A percentile compares a stretch with the other conserved stretches of the same genome.
phyloP scores from a whole-genome alignment of 441 rosid genomes.

The Erysimum cheiri region DNA sequence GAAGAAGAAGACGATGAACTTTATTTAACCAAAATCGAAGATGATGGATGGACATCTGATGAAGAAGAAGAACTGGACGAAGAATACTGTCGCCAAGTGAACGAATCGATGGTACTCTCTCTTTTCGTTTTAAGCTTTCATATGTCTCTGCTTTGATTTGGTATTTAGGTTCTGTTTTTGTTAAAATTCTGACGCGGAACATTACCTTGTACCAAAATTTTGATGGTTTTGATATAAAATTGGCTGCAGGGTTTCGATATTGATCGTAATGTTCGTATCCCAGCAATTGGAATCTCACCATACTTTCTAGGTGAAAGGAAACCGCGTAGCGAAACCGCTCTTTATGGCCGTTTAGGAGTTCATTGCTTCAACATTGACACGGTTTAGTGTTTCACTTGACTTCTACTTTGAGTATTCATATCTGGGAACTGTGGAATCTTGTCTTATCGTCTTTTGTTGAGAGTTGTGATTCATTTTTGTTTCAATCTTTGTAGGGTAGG shows the following conservation, averaged over 20 bases:
- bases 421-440: too few relatives aligned
- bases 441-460: too few relatives aligned
- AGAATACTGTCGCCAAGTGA: not conserved
- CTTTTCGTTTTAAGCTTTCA: not conserved
- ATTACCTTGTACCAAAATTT: too few relatives aligned
- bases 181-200: too few relatives aligned
- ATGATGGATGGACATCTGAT: not conserved
- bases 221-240: not conserved
- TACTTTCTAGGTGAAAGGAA: not conserved
- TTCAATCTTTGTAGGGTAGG: not conserved
- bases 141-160: too few relatives aligned
- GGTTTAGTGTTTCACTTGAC: not conserved
- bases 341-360: slow-evolving; percentile 6
- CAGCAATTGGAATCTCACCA: not conserved
- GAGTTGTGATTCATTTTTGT: not conserved
- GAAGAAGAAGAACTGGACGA: not conserved
- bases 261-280: slow-evolving; percentile 5
- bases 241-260: slow-evolving; percentile 3
- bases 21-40: not conserved
- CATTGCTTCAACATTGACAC: slow-evolving; percentile 1
- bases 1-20: not conserved
- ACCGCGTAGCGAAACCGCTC: not conserved
- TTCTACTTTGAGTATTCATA: too few relatives aligned
- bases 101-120: not conserved
- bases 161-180: too few relatives aligned